Evolutionary conservation across 140 eudicot species (phyloP).

Genomic region (Cichorium intybus): DNA sequence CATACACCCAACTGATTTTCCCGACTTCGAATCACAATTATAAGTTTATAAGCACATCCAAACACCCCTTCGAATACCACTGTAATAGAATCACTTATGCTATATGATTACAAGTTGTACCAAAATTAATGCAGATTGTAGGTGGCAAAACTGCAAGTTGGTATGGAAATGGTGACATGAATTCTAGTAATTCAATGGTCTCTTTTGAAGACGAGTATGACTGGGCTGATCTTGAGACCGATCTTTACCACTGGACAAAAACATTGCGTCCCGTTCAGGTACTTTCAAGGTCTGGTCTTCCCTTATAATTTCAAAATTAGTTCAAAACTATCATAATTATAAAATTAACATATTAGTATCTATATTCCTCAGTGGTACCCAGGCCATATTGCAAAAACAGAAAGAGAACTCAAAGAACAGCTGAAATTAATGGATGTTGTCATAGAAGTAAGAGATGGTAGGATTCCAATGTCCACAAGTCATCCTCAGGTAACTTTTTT

Average conservation of each 20-base stretch:
- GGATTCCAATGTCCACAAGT: constrained; percentile 92
- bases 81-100: neutral
- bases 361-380: constrained; percentile 78
- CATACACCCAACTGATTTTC: too few species aligned
- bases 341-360: constrained; percentile 3
- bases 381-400: constrained; percentile 97
- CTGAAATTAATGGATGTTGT: constrained; percentile 96
- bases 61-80: neutral
- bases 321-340: neutral
- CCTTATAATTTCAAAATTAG: neutral
- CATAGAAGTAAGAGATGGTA: constrained; percentile 97
- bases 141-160: constrained; percentile 60
- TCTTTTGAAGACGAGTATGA: constrained; percentile 44
- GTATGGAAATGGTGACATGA: constrained; percentile 40
- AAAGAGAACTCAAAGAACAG: constrained; percentile 90
- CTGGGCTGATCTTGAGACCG: constrained; percentile 70
- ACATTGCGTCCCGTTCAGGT: constrained; percentile 93
- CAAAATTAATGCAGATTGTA: constrained; percentile 50
- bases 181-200: constrained; percentile 30
- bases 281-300: constrained; percentile 27
- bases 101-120: neutral
- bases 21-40: too few species aligned
- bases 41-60: too few species aligned
- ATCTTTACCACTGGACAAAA: constrained; percentile 83
- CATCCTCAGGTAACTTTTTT: constrained; percentile 74